Evolutionary conservation across 805 yeast genomes (phyloP).

Genomic region (Metschnikowia chrysomelidarum): DNA sequence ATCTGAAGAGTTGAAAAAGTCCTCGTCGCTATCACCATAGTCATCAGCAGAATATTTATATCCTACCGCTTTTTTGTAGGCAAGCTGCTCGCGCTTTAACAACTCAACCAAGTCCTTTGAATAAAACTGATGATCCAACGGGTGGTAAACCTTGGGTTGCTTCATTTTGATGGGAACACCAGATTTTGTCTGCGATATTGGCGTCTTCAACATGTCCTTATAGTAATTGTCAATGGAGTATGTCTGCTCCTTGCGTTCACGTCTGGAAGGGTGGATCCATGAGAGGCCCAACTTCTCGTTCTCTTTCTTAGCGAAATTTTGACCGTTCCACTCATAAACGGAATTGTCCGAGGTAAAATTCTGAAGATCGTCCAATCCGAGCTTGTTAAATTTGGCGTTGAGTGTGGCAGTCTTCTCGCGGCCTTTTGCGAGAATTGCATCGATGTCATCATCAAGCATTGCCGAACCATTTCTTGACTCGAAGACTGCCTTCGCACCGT

Average conservation of each 20-base stretch:
- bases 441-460: constrained; percentile 68
- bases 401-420: constrained; percentile 76
- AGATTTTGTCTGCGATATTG: constrained; percentile 15
- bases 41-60: constrained; percentile 59
- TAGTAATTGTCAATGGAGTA: constrained; percentile 76
- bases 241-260: constrained; percentile 77
- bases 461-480: constrained; percentile 41
- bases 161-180: constrained; percentile 12
- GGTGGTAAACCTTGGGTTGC: constrained; percentile 47
- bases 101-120: constrained; percentile 51
- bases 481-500: constrained; percentile 89
- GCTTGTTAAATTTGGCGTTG: constrained; percentile 76
- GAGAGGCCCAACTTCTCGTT: constrained; percentile 37
- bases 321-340: constrained; percentile 97
- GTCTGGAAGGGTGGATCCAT: constrained; percentile 74
- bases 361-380: constrained; percentile 92
- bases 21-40: constrained; percentile 55
- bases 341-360: constrained; percentile 85
- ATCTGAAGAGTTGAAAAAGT: constrained; percentile 36
- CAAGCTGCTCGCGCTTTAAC: constrained; percentile 63
- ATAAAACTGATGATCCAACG: constrained; percentile 75
- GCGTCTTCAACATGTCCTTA: constrained; percentile 57
- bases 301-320: constrained; percentile 64
- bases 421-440: constrained; percentile 75
- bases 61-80: constrained; percentile 57